Evolutionary conservation across 2,329 filamentous ascomycete genomes (phyloP).

Genomic region (Plectosphaerella plurivora): DNA sequence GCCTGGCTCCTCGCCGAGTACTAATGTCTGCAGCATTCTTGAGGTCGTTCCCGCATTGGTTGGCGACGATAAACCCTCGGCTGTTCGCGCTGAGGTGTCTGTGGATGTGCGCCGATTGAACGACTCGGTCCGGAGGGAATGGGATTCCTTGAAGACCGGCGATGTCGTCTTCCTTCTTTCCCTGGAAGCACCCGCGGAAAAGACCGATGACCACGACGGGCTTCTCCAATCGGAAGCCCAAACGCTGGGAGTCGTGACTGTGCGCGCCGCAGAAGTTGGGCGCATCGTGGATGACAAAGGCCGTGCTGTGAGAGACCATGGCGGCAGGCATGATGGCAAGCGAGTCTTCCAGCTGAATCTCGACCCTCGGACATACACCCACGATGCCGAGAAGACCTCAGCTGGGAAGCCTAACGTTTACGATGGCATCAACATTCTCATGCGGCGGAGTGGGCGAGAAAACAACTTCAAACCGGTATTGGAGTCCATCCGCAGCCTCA

Average conservation of each 20-base stretch:
- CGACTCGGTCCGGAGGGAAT: conserved; percentile 73
- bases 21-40: conserved; percentile 52
- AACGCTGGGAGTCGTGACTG: conserved; percentile 61
- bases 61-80: conserved; percentile 76
- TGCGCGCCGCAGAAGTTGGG: conserved; percentile 81
- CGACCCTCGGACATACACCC: conserved; percentile 72
- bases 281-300: conserved; percentile 85
- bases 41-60: conserved; percentile 81
- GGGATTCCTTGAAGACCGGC: conserved; percentile 81
- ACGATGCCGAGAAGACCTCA: conserved; percentile 63
- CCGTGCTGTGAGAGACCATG: conserved; percentile 61
- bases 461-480: conserved; percentile 97
- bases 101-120: conserved; percentile 79
- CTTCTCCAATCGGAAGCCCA: conserved; percentile 45
- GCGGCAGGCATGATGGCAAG: conserved; percentile 59
- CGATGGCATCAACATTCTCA: conserved; percentile 76
- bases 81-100: conserved; percentile 79
- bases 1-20: background rate
- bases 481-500: conserved; percentile 83
- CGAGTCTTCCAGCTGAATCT: conserved; percentile 76
- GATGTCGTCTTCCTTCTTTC: conserved; percentile 87
- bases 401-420: conserved; percentile 76
- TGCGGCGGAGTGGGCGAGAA: conserved; percentile 79
- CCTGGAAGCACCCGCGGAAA: conserved; percentile 57
- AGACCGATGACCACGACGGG: conserved; percentile 48